phyloP scores from a whole-genome alignment of 1,139 yeast species.

The Williopsis jadinii region DNA sequence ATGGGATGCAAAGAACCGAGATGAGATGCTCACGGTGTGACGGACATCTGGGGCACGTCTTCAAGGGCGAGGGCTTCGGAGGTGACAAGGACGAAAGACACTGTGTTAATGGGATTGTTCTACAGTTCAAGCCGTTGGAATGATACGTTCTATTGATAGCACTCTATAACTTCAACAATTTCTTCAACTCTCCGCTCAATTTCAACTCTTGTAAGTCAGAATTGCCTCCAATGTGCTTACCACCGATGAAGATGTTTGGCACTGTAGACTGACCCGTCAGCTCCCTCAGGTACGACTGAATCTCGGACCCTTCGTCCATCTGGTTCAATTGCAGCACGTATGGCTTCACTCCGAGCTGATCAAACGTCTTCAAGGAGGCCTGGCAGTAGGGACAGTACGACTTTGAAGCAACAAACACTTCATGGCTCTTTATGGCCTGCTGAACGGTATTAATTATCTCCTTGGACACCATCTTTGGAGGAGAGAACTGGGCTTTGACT shows the following conservation, averaged over 20 bases:
- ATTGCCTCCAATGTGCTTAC: conserved; percentile 93
- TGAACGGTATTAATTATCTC: conserved; percentile 53
- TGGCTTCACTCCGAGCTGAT: conserved; percentile 43
- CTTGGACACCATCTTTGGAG: conserved; percentile 34
- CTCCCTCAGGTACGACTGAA: conserved; percentile 72
- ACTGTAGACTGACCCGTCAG: conserved; percentile 89
- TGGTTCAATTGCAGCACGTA: conserved; percentile 60
- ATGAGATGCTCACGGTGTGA: conserved; percentile 87
- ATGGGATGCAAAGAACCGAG: conserved; percentile 81
- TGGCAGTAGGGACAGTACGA: conserved; percentile 68
- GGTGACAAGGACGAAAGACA: conserved; percentile 92
- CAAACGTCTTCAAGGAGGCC: conserved; percentile 50
- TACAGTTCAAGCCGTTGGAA: conserved; percentile 41
- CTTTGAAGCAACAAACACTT: conserved; percentile 82
- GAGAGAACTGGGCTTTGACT: conserved; percentile 1
- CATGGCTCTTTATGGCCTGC: conserved; percentile 55
- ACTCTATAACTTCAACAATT: conserved; percentile 24
- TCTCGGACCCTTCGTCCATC: conserved; percentile 49
- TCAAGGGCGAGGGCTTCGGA: conserved; percentile 87
- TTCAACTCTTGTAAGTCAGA: conserved; percentile 69
- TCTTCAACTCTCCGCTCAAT: conserved; percentile 32
- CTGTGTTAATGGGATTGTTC: conserved; percentile 83
- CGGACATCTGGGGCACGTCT: conserved; percentile 92
- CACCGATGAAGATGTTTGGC: conserved; percentile 85
- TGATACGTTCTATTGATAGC: neutral